These are phyloP conservation scores for Hirsutella rhossiliensis DNA, from an alignment of 2,329 filamentous ascomycete genomes.

Conservation along the genomic window DNA sequence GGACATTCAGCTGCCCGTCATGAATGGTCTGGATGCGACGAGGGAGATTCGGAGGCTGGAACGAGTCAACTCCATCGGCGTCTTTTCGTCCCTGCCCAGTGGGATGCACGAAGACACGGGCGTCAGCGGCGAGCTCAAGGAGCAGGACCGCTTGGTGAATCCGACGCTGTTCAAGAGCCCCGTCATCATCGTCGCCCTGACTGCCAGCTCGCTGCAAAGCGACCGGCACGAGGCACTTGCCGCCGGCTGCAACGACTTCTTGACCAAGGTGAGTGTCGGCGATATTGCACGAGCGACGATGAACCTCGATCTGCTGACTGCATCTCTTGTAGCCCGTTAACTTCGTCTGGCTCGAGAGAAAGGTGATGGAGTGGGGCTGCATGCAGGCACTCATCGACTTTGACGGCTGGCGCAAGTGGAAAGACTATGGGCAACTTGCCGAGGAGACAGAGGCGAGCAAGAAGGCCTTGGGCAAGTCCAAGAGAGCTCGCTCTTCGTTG, in stretches of 20 bases:
- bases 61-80: conserved; percentile 81
- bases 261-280: conserved; percentile 68
- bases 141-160: conserved; percentile 58
- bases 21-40: conserved; percentile 91
- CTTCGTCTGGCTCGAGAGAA: conserved; percentile 92
- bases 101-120: conserved; percentile 34
- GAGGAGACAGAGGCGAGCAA: conserved; percentile 30
- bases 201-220: conserved; percentile 86
- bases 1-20: conserved; percentile 95
- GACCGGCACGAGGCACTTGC: conserved; percentile 91
- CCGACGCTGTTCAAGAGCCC: conserved; percentile 79
- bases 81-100: conserved; percentile 61
- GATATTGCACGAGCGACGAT: not conserved
- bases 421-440: conserved; percentile 54
- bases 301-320: not conserved
- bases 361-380: conserved; percentile 98
- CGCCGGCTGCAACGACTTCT: conserved; percentile 93
- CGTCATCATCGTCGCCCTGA: conserved; percentile 94
- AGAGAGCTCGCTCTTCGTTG: conserved; percentile 31
- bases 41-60: conserved; percentile 88
- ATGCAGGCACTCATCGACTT: conserved; percentile 99
- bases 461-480: conserved; percentile 28
- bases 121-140: conserved; percentile 31
- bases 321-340: conserved; percentile 67
- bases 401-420: conserved; percentile 96